Evolutionary conservation across 768 basidiomycete species (phyloP).

Genomic region (Russula sp.): DNA sequence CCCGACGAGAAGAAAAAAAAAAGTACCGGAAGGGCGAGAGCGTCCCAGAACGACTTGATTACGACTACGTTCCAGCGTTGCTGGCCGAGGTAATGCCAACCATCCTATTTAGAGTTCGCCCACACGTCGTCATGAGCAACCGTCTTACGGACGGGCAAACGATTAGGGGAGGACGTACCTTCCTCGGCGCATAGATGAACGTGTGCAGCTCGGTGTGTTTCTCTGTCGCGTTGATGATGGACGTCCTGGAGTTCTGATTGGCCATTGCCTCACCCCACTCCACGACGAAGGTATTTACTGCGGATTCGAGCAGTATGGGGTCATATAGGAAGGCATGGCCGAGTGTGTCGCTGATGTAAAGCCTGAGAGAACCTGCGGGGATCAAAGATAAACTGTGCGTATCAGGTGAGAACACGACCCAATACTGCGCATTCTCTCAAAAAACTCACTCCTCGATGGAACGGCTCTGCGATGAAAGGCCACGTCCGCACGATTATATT

Average conservation of each 20-base stretch:
- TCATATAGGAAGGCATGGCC: constrained; percentile 48
- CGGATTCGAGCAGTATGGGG: constrained; percentile 49
- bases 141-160: not conserved
- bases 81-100: constrained; percentile 22
- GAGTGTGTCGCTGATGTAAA: constrained; percentile 37
- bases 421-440: not conserved
- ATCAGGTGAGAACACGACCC: not conserved
- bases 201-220: constrained; percentile 39
- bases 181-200: constrained; percentile 43
- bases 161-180: constrained; percentile 31
- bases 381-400: constrained; percentile 5
- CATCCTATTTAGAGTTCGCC: not conserved
- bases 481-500: not conserved
- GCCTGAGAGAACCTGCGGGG: constrained; percentile 31
- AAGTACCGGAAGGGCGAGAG: constrained; percentile 26
- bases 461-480: constrained; percentile 25
- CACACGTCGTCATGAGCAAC: not conserved
- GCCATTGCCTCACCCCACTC: constrained; percentile 43
- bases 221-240: constrained; percentile 30
- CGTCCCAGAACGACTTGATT: constrained; percentile 16
- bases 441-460: constrained; percentile 25
- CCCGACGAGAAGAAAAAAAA: not conserved
- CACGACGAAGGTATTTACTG: constrained; percentile 39
- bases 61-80: constrained; percentile 11
- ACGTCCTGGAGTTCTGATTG: constrained; percentile 33